Evolutionary conservation across 768 basidiomycete species (phyloP).

Genomic region (Pleurotus pulmonarius): DNA sequence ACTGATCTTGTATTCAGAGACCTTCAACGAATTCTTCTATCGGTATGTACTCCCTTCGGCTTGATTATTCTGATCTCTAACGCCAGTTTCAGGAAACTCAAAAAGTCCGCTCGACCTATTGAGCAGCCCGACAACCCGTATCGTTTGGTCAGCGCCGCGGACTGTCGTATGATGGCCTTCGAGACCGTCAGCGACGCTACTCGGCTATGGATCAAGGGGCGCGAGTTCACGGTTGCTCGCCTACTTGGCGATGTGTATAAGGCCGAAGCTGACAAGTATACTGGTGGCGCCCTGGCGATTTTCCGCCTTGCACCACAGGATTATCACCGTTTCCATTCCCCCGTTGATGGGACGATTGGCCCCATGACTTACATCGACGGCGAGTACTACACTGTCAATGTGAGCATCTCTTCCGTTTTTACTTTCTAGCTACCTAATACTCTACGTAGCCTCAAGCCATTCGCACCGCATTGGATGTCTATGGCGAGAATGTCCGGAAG

Average conservation of each 20-base stretch:
- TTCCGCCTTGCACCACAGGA: constrained; percentile 94
- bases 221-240: constrained; percentile 80
- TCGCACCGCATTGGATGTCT: constrained; percentile 84
- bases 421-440: not conserved
- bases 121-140: constrained; percentile 70
- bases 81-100: constrained; percentile 64
- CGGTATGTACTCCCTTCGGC: constrained; percentile 31
- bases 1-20: constrained; percentile 43
- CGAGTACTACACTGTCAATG: constrained; percentile 96
- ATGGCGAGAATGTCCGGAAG: constrained; percentile 91
- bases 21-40: constrained; percentile 93
- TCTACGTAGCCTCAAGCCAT: constrained; percentile 81
- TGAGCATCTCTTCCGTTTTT: constrained; percentile 27
- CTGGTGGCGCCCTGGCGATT: constrained; percentile 81
- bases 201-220: constrained; percentile 93
- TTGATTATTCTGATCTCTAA: no score
- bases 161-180: constrained; percentile 96
- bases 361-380: constrained; percentile 80
- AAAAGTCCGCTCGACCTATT: constrained; percentile 73
- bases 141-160: constrained; percentile 84
- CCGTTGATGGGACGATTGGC: constrained; percentile 83
- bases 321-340: constrained; percentile 91
- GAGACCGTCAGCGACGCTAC: constrained; percentile 84
- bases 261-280: constrained; percentile 63
- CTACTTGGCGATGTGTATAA: constrained; percentile 80